These are phyloP conservation scores for Fusarium setosum DNA, from an alignment of 2,329 filamentous ascomycete species.

Conservation along the genomic window DNA sequence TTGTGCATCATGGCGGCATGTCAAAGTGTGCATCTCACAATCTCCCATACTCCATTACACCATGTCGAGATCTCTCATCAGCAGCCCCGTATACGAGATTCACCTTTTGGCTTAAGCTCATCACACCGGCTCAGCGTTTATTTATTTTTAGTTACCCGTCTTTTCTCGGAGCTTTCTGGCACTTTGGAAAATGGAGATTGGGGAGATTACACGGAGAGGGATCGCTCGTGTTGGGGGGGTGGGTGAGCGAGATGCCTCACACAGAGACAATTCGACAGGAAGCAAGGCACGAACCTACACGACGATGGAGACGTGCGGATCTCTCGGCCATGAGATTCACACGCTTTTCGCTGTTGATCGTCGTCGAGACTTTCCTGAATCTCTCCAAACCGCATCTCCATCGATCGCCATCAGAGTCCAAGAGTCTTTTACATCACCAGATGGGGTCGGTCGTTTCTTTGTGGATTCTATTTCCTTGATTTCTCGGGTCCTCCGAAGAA, in stretches of 20 bases:
- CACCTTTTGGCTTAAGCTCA: background rate
- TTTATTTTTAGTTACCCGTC: slow-evolving; percentile 21
- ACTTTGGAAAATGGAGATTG: background rate
- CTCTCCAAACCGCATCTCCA: slow-evolving; percentile 3
- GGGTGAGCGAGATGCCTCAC: background rate
- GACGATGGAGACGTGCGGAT: background rate
- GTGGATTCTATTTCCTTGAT: background rate
- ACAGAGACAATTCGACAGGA: background rate
- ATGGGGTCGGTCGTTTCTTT: background rate
- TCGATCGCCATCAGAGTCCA: slow-evolving; percentile 14
- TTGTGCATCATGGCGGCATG: too few species aligned
- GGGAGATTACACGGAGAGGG: slow-evolving; percentile 10
- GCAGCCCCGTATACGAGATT: background rate
- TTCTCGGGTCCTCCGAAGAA: slow-evolving; percentile 1
- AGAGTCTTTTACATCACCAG: slow-evolving; percentile 1
- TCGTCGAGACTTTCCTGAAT: slow-evolving; percentile 1
- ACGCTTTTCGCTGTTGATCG: slow-evolving; percentile 8
- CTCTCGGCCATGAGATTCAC: background rate
- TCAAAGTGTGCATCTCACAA: too few species aligned
- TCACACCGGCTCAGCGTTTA: background rate
- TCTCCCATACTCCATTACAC: too few species aligned
- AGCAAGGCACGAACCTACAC: background rate
- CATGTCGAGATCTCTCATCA: background rate
- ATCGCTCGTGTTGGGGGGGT: background rate
- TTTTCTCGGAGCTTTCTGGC: background rate